phyloP scores from a whole-genome alignment of 2,329 filamentous ascomycete genomes.

The Aureobasidium sp. region DNA sequence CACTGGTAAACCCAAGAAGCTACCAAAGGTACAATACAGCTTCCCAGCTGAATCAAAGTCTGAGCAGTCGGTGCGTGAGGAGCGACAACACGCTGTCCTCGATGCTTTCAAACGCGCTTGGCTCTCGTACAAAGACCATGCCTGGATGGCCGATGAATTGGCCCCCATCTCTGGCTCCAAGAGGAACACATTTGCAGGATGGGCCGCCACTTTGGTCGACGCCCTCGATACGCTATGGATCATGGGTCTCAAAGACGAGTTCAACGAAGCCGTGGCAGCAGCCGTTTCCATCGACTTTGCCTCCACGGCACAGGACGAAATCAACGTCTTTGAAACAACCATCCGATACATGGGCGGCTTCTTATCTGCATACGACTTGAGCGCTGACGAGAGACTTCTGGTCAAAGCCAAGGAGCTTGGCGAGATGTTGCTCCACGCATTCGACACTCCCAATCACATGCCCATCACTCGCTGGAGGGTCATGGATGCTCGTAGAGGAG shows the following conservation, averaged over 20 bases:
- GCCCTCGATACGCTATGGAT: slow-evolving; percentile 64
- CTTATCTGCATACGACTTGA: slow-evolving; percentile 29
- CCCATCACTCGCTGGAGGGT: slow-evolving; percentile 39
- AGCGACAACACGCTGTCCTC: slow-evolving; percentile 31
- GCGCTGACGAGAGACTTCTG: slow-evolving; percentile 26
- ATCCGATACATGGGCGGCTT: slow-evolving; percentile 35
- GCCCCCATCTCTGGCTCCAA: slow-evolving; percentile 45
- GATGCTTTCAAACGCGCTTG: slow-evolving; percentile 37
- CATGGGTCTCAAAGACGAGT: slow-evolving; percentile 50
- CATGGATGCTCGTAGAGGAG: slow-evolving; percentile 29
- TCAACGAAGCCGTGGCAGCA: slow-evolving; percentile 36
- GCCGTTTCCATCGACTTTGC: slow-evolving; percentile 36
- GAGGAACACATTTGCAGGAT: slow-evolving; percentile 78
- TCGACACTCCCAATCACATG: slow-evolving; percentile 38
- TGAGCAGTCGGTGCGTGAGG: slow-evolving; percentile 25
- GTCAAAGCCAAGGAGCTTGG: slow-evolving; percentile 30
- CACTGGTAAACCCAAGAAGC: slow-evolving; percentile 26
- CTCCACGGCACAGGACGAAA: slow-evolving; percentile 26
- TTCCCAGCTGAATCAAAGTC: slow-evolving; percentile 30
- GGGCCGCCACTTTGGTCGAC: slow-evolving; percentile 81
- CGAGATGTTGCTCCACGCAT: slow-evolving; percentile 39
- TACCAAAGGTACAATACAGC: slow-evolving; percentile 35
- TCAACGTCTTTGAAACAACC: slow-evolving; percentile 44
- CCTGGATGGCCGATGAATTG: slow-evolving; percentile 43
- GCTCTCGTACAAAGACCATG: slow-evolving; percentile 35